Conservation (phyloP, 352 stramenopile species). For the Globisporangium sylvaticum region DNA sequence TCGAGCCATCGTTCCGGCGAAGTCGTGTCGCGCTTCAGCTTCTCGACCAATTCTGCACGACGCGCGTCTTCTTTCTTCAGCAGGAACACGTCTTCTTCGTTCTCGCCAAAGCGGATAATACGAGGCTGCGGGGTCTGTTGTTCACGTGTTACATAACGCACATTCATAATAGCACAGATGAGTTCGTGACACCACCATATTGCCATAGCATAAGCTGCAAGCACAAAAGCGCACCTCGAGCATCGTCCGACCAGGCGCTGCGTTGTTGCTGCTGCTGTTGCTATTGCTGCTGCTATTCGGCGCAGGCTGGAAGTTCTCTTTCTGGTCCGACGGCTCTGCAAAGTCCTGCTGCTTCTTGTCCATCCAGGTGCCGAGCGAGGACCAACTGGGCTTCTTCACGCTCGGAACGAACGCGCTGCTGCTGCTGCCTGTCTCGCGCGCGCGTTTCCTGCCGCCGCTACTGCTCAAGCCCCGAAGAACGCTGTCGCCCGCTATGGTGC, state of each 20-base stretch:
- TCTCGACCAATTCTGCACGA: conserved; percentile 40
- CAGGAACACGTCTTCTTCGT: conserved; percentile 56
- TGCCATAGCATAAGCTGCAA: not conserved
- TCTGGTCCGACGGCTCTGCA: conserved; percentile 19
- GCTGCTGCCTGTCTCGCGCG: conserved; percentile 22
- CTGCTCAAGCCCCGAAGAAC: conserved; percentile 6
- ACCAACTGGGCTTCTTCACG: conserved; percentile 23
- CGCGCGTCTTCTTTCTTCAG: conserved; percentile 40
- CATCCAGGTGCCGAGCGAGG: conserved; percentile 2
- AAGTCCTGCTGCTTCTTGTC: conserved; percentile 6
- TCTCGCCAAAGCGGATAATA: conserved; percentile 57
- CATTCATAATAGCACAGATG: too few species aligned
- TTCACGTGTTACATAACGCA: not conserved
- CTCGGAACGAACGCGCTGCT: conserved; percentile 18
- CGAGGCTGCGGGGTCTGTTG: conserved; percentile 21
- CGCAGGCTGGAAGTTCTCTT: conserved; percentile 38
- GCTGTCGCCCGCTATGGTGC: conserved; percentile 11
- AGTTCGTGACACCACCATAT: not conserved
- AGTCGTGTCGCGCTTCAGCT: conserved; percentile 41
- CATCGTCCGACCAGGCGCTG: conserved; percentile 11
- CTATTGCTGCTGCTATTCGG: conserved; percentile 17
- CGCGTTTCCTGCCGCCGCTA: conserved; percentile 28
- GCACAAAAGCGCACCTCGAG: conserved; percentile 5
- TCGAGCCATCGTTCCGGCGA: conserved; percentile 49
- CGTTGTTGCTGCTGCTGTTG: conserved; percentile 9